Percentiles rank a stretch among this genome's conserved stretches.
phyloP scores from a whole-genome alignment of 2,329 filamentous ascomycete species.

The Atkinsonella texensis region DNA sequence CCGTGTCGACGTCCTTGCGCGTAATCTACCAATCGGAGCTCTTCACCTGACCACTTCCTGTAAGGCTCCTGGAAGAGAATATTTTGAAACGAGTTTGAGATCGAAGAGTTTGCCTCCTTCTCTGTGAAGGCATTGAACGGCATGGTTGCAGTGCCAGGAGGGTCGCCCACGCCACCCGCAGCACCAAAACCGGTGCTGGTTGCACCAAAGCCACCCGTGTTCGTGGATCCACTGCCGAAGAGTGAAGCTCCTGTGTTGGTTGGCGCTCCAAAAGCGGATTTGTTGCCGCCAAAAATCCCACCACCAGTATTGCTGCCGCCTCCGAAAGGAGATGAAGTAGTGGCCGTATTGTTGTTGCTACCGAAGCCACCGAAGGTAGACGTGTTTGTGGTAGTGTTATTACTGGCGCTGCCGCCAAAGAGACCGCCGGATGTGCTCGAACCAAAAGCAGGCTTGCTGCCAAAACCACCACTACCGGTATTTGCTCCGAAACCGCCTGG shows the following conservation, averaged over 20 bases:
- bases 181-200: slow-evolving; percentile 37
- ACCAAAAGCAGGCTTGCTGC: slow-evolving; percentile 42
- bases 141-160: slow-evolving; percentile 57
- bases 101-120: slow-evolving; percentile 53
- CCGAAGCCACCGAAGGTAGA: slow-evolving; percentile 31
- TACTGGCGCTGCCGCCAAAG: slow-evolving; percentile 32
- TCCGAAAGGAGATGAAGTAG: slow-evolving; percentile 28
- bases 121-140: slow-evolving; percentile 59
- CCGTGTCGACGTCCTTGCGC: slow-evolving; percentile 74
- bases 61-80: slow-evolving; percentile 70
- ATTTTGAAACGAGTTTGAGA: slow-evolving; percentile 58
- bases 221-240: slow-evolving; percentile 31
- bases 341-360: slow-evolving; percentile 17
- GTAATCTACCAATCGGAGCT: slow-evolving; percentile 77
- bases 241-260: slow-evolving; percentile 29
- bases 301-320: slow-evolving; percentile 23
- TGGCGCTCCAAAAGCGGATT: slow-evolving; percentile 37
- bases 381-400: slow-evolving; percentile 19
- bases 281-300: slow-evolving; percentile 42
- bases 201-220: slow-evolving; percentile 21
- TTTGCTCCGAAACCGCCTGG: slow-evolving; percentile 26
- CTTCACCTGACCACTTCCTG: slow-evolving; percentile 82
- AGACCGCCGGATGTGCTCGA: slow-evolving; percentile 28
- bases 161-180: slow-evolving; percentile 32
- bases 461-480: slow-evolving; percentile 22